Percentiles rank a stretch among this genome's conserved stretches.
Evolutionary conservation across 139 green algal genomes (phyloP).

Genomic region (Eudorina sp.): DNA sequence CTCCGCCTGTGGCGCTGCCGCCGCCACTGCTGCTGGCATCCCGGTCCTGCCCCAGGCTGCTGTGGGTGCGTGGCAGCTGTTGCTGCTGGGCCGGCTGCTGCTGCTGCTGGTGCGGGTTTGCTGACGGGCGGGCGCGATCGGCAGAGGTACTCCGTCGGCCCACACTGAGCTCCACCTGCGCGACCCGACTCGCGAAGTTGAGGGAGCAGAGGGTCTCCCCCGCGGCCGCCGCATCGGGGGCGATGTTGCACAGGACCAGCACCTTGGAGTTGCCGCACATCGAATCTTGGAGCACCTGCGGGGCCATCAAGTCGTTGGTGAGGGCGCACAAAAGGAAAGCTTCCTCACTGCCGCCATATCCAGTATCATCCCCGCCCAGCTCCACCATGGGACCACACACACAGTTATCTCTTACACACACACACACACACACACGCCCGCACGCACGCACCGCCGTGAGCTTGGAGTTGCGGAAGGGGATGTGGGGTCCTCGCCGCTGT

Average conservation of each 20-base stretch:
- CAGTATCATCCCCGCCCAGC: too few species aligned
- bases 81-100: not conserved
- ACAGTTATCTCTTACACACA: too few species aligned
- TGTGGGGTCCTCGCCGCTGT: conserved; percentile 69
- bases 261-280: conserved; percentile 79
- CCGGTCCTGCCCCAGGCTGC: too few species aligned
- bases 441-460: conserved; percentile 79
- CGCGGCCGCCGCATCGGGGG: conserved; percentile 62
- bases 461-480: conserved; percentile 94
- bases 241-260: conserved; percentile 77
- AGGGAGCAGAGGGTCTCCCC: conserved; percentile 79
- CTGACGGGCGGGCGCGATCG: not conserved
- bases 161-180: conserved; percentile 43
- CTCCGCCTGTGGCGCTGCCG: not conserved
- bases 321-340: too few species aligned
- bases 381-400: too few species aligned
- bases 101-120: not conserved
- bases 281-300: conserved; percentile 74
- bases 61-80: too few species aligned
- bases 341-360: too few species aligned
- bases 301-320: too few species aligned
- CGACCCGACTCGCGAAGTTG: conserved; percentile 77
- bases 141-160: too few species aligned
- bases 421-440: too few species aligned
- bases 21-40: not conserved